Evolutionary conservation across 2,329 filamentous ascomycete genomes (phyloP).

Genomic region (Diaporthe eres): DNA sequence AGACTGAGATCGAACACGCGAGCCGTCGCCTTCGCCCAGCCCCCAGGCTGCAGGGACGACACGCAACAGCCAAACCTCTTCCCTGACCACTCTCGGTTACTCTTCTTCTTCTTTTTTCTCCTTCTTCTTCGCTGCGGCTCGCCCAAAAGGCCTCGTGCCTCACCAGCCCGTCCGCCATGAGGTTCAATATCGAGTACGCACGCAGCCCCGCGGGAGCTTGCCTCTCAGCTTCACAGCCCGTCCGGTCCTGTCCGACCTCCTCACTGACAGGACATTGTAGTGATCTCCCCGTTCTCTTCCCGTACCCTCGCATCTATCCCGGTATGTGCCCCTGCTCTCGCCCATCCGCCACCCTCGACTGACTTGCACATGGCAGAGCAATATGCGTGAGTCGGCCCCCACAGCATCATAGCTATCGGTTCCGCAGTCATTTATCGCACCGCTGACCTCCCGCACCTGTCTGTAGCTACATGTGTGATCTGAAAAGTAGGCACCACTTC

Average conservation of each 20-base stretch:
- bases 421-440: background rate
- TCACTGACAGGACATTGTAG: constrained; percentile 51
- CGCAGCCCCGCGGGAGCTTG: constrained; percentile 3
- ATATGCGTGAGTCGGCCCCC: constrained; percentile 62
- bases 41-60: background rate
- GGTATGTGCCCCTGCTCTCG: constrained; percentile 41
- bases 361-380: constrained; percentile 56
- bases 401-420: background rate
- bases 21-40: background rate
- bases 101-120: background rate
- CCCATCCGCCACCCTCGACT: background rate
- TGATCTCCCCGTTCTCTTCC: constrained; percentile 70
- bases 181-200: constrained; percentile 66
- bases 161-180: constrained; percentile 54
- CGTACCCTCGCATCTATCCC: constrained; percentile 66
- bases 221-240: background rate
- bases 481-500: constrained; percentile 62
- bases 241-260: background rate
- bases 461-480: constrained; percentile 66
- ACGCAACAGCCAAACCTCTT: background rate
- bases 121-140: background rate
- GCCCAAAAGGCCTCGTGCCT: background rate
- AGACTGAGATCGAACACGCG: background rate
- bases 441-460: background rate
- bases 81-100: background rate